Conservation (phyloP, 176 grass and related monocot genomes). For the Alopecurus myosuroides region DNA sequence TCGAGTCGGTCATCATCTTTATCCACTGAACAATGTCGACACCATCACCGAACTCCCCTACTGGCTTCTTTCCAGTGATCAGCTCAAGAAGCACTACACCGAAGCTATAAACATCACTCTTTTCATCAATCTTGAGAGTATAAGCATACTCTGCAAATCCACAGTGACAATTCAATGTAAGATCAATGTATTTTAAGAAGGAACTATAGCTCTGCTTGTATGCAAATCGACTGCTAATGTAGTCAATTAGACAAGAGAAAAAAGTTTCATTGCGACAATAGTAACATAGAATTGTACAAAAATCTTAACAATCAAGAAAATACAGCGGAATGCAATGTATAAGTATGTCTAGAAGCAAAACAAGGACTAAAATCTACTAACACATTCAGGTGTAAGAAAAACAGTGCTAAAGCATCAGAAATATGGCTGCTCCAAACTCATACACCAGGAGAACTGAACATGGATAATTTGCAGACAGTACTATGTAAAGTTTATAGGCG, state of each 20-base stretch:
- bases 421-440: background rate
- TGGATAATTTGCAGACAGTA: background rate
- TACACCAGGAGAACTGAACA: background rate
- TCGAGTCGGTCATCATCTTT: slow-evolving; percentile 48
- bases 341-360: background rate
- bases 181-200: background rate
- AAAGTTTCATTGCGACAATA: background rate
- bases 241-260: background rate
- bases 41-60: slow-evolving; percentile 91
- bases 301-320: background rate
- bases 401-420: background rate
- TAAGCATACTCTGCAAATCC: slow-evolving; percentile 84
- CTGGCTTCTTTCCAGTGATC: slow-evolving; percentile 76
- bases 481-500: background rate
- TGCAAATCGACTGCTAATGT: background rate
- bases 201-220: background rate
- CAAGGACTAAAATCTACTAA: background rate
- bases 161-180: background rate
- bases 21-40: slow-evolving; percentile 98
- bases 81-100: slow-evolving; percentile 89
- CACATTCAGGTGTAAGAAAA: background rate
- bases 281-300: background rate
- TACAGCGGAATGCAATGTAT: background rate
- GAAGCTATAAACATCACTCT: slow-evolving; percentile 96
- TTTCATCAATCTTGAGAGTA: slow-evolving; percentile 94